Percentiles rank a stretch among this genome's conserved stretches.
These are phyloP conservation scores for Orobanche coerulescens DNA, from an alignment of 257 asterid species.

Conservation along the genomic window DNA sequence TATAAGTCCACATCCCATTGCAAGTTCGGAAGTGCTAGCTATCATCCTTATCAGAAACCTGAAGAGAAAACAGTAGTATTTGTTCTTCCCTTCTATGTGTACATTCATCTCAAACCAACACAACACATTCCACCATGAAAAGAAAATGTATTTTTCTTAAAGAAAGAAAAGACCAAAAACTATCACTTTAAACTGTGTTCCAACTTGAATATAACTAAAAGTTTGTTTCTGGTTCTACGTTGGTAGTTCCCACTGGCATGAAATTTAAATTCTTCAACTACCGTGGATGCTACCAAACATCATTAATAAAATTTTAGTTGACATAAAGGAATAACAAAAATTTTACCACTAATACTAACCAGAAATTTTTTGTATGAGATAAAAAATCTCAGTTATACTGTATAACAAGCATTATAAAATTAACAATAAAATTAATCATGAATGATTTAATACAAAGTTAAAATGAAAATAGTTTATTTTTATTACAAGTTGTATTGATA, in stretches of 20 bases:
- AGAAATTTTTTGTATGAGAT: too few species aligned
- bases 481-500: too few species aligned
- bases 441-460: too few species aligned
- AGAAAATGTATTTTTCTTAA: neutral
- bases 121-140: neutral
- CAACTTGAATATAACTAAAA: neutral
- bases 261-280: neutral
- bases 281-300: too few species aligned
- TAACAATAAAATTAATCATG: too few species aligned
- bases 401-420: too few species aligned
- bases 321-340: too few species aligned
- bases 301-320: too few species aligned
- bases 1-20: constrained; percentile 7
- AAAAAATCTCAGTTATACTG: too few species aligned
- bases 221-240: neutral
- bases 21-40: neutral
- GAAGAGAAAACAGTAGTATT: neutral
- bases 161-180: neutral
- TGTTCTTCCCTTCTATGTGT: neutral
- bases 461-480: too few species aligned
- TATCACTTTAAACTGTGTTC: neutral
- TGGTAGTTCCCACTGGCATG: neutral
- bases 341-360: too few species aligned
- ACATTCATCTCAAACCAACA: neutral
- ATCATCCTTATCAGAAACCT: neutral